phyloP scores from a whole-genome alignment of 768 basidiomycete species.

The Coprinellus aureogranulatus region DNA sequence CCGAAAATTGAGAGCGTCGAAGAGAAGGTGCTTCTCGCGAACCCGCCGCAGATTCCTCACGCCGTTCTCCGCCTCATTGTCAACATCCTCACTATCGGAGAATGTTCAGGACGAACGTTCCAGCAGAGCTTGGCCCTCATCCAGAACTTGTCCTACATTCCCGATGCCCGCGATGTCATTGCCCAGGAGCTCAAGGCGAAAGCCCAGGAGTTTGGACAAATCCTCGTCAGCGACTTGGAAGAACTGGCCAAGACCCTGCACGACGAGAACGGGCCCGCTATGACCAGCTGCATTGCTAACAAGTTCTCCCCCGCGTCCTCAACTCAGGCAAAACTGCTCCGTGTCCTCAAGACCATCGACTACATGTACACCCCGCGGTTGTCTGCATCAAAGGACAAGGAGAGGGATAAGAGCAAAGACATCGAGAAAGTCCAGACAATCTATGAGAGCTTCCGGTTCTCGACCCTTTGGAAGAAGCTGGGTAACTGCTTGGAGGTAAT shows the following conservation, averaged over 20 bases:
- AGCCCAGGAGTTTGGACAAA: slow-evolving; percentile 84
- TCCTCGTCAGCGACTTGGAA: slow-evolving; percentile 71
- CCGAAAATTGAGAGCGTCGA: slow-evolving; percentile 35
- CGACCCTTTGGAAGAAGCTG: slow-evolving; percentile 82
- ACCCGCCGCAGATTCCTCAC: slow-evolving; percentile 83
- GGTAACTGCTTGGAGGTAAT: slow-evolving; percentile 87
- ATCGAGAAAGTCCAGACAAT: slow-evolving; percentile 82
- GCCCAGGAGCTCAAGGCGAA: slow-evolving; percentile 82
- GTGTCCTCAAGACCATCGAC: slow-evolving; percentile 95
- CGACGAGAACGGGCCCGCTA: slow-evolving; percentile 49
- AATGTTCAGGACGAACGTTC: slow-evolving; percentile 96
- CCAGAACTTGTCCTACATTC: slow-evolving; percentile 85
- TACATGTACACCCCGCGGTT: slow-evolving; percentile 82
- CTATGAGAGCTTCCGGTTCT: slow-evolving; percentile 89
- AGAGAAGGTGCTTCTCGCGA: slow-evolving; percentile 55
- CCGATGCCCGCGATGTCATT: slow-evolving; percentile 85
- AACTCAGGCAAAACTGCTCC: slow-evolving; percentile 91
- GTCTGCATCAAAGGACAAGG: slow-evolving; percentile 24
- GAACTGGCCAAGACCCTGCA: slow-evolving; percentile 67
- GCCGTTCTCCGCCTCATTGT: slow-evolving; percentile 86
- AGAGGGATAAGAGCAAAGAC: slow-evolving; percentile 45
- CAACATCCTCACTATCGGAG: slow-evolving; percentile 95
- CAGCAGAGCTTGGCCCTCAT: slow-evolving; percentile 89
- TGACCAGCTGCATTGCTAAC: slow-evolving; percentile 69
- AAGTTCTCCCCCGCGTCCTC: slow-evolving; percentile 95